Base-by-base conservation (phyloP, 805 yeast genomes). In the Jamesozyma piceae region DNA sequence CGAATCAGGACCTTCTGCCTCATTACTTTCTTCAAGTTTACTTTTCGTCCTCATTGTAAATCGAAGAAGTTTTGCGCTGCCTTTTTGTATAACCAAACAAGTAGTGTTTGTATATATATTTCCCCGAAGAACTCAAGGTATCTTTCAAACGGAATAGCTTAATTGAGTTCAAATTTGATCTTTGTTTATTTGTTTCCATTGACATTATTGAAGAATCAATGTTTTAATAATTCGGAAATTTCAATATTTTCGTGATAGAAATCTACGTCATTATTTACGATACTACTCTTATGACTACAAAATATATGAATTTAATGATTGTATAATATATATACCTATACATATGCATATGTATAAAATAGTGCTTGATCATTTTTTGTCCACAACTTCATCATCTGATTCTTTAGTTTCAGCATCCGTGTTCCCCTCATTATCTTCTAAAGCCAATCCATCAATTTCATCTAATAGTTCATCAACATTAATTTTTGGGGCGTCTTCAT, bases 401-500 rank as follows among this genome's bases (percentile, higher is more conserved):
- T 19, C 32, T 22, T 37, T 33, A 6, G 15, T 9, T 31, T 29
- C 35, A 4, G 20, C 41, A 10, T 41, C 40, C 35, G 31, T 38
- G 15, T 39, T 51, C 29, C 30, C 39, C 19, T 45, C 52, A 14
- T 43, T 47, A 10, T 75, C 85, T 27, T 81, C 88, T 61, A 89
- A 71, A 17, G 85, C 83, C 90, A 89, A 80, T 44, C 83, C 96
- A 54, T 88, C 97, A 55, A 92, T 71, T 62, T 92, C 97, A 55
- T 92, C 97, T 65, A 92, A 72, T 52, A 92, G 73, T 66, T 92
- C 97, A 56, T 89, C 95, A 42, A 92, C 77, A 46, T 80, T 86
- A 52, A 92, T 83, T 50, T 75, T 81, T 37, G 97, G 97, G 27
- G 86, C 92, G 54, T 82, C 90, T 39, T 76, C 86, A 24, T 24